Evolutionary conservation across 1,139 yeast genomes (phyloP).

Genomic region (Blastobotrys capitulatus): DNA sequence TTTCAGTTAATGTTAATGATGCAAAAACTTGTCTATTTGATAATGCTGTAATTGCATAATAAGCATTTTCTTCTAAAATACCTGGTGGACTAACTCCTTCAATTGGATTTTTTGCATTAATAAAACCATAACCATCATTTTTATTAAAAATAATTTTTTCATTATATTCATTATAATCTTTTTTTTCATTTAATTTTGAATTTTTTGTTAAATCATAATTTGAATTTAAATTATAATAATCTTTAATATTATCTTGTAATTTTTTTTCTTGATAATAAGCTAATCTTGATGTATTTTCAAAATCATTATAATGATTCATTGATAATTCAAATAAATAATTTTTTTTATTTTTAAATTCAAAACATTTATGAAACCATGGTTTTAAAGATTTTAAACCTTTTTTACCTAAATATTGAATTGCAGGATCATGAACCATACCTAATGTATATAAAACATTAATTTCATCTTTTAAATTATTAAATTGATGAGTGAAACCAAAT

Average conservation of each 20-base stretch:
- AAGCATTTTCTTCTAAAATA: constrained; percentile 5
- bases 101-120: not conserved
- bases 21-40: constrained; percentile 7
- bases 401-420: not conserved
- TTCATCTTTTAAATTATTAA: not conserved
- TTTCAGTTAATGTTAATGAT: constrained; percentile 2
- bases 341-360: not conserved
- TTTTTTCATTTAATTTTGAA: not conserved
- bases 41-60: constrained; percentile 10
- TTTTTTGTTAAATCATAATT: not conserved
- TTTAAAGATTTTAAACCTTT: constrained; percentile 1
- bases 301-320: constrained; percentile 7
- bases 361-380: constrained; percentile 12
- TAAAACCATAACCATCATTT: constrained; percentile 4
- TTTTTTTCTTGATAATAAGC: not conserved
- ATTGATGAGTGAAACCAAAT: constrained; percentile 6
- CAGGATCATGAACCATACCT: constrained; percentile 9
- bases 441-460: constrained; percentile 1
- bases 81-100: constrained; percentile 6
- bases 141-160: not conserved
- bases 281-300: not conserved
- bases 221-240: not conserved
- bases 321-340: not conserved
- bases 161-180: not conserved
- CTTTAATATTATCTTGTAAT: not conserved